Percentiles rank a stretch among this genome's conserved stretches.
Evolutionary conservation across 257 asterid genomes (phyloP).

Genomic region (Solanum okadae): DNA sequence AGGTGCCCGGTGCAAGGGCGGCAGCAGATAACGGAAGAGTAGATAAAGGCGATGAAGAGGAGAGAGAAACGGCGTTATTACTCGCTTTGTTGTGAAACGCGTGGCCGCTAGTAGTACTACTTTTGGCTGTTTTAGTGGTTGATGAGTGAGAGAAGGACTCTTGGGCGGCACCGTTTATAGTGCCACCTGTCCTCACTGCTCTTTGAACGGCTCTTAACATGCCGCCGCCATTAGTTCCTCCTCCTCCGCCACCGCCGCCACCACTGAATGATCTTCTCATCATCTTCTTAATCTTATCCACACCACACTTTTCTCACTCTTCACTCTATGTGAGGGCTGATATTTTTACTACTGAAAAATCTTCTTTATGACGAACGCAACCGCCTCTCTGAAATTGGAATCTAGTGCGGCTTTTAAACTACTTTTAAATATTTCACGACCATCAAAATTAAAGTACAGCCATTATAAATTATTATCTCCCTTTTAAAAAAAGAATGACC

Average conservation of each 20-base stretch:
- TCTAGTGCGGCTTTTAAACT: neutral
- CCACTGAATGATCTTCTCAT: slow-evolving; percentile 46
- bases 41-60: slow-evolving; percentile 21
- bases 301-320: neutral
- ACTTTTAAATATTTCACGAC: too few species aligned
- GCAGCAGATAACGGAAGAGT: slow-evolving; percentile 15
- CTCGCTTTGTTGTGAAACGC: neutral
- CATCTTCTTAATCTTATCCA: slow-evolving; percentile 14
- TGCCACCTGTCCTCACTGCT: slow-evolving; percentile 35
- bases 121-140: neutral
- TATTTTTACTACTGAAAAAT: neutral
- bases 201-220: slow-evolving; percentile 38
- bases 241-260: slow-evolving; percentile 8
- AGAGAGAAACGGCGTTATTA: slow-evolving; percentile 5
- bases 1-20: slow-evolving; percentile 3
- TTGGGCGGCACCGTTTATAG: slow-evolving; percentile 16
- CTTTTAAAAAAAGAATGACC: too few species aligned
- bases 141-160: slow-evolving; percentile 32
- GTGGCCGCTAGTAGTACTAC: neutral
- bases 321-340: neutral
- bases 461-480: too few species aligned
- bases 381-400: slow-evolving; percentile 11
- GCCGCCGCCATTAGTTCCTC: slow-evolving; percentile 12
- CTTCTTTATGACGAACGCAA: neutral
- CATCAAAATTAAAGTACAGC: too few species aligned